A percentile compares a stretch with the other conserved stretches of the same genome.
phyloP scores from a whole-genome alignment of 257 asterid genomes.

The Gentiana straminea region DNA sequence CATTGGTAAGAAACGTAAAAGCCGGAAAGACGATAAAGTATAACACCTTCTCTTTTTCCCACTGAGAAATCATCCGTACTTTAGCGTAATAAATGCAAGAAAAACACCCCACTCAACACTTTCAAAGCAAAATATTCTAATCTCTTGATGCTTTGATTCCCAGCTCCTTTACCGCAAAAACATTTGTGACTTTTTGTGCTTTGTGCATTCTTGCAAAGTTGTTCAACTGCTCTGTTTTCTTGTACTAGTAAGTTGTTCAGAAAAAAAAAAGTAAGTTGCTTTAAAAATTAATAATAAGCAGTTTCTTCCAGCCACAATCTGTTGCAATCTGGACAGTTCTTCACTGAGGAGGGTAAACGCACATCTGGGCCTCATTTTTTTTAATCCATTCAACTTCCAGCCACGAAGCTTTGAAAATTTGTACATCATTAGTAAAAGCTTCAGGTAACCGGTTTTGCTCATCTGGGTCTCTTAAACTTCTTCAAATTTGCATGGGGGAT shows the following conservation, averaged over 20 bases:
- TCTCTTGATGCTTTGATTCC: constrained; percentile 25
- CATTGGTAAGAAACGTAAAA: background rate
- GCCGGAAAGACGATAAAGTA: background rate
- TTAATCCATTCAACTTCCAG: no score
- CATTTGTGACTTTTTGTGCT: constrained; percentile 17
- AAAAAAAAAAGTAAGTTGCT: constrained; percentile 18
- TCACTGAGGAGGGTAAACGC: constrained; percentile 21
- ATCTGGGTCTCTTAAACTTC: constrained; percentile 17
- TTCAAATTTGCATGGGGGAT: constrained; percentile 20
- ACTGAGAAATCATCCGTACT: background rate
- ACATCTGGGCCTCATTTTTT: no score
- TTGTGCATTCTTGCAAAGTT: constrained; percentile 13
- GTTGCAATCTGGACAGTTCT: constrained; percentile 8
- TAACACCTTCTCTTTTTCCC: background rate
- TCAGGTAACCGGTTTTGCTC: constrained; percentile 5
- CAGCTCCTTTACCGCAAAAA: constrained; percentile 10
- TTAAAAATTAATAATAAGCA: no score
- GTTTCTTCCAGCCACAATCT: constrained; percentile 15
- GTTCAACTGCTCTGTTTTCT: constrained; percentile 25
- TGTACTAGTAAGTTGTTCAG: background rate
- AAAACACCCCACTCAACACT: constrained; percentile 9
- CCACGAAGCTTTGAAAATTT: no score
- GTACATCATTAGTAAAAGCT: no score
- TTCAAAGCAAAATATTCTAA: constrained; percentile 13
- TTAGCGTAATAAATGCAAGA: background rate